Evolutionary conservation across 495 filamentous ascomycete species (phyloP).

Genomic region (Hypoxylon cercidicola): DNA sequence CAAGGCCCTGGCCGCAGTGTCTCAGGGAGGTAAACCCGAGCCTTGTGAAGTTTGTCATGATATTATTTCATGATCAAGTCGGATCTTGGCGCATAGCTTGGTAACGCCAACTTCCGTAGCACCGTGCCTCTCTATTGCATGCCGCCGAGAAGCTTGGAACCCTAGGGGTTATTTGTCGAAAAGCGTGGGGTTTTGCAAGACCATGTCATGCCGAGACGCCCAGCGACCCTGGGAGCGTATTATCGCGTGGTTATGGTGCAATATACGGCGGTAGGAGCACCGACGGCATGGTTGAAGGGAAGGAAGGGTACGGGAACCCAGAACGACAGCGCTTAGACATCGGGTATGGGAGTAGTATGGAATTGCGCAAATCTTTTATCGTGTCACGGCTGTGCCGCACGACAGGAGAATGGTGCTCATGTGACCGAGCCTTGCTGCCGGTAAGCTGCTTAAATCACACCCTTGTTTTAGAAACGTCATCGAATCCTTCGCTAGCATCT

Average conservation of each 20-base stretch:
- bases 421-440: conserved; percentile 33
- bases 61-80: not conserved
- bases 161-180: conserved; percentile 1
- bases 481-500: conserved; percentile 20
- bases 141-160: conserved; percentile 13
- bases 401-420: conserved; percentile 28
- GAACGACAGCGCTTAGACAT: conserved; percentile 16
- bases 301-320: conserved; percentile 1
- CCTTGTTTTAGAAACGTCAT: conserved; percentile 21
- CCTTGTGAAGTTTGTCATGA: not conserved
- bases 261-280: conserved; percentile 14
- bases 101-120: not conserved
- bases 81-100: not conserved
- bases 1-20: not conserved
- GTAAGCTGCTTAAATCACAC: conserved; percentile 40
- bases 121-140: conserved; percentile 14
- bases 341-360: not conserved
- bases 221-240: conserved; percentile 8
- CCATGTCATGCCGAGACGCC: conserved; percentile 24
- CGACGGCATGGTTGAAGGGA: conserved; percentile 9
- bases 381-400: conserved; percentile 20
- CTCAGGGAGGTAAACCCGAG: not conserved
- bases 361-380: conserved; percentile 9
- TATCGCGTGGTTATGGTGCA: conserved; percentile 17
- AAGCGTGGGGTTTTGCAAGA: conserved; percentile 22